These are phyloP conservation scores for Solanum pimpinellifolium DNA, from an alignment of 257 asterid species.

Conservation along the genomic window DNA sequence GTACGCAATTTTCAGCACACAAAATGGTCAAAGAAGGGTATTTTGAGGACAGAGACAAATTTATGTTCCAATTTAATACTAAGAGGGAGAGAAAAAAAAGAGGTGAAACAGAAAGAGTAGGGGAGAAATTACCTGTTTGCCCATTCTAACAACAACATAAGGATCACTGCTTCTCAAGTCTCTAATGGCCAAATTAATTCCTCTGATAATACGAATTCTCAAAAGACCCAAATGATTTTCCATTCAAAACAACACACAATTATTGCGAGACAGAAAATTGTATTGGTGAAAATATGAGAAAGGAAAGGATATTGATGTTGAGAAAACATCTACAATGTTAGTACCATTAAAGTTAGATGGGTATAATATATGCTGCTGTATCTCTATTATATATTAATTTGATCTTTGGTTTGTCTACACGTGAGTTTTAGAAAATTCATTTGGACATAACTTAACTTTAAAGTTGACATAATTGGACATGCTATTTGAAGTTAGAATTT, in stretches of 20 bases:
- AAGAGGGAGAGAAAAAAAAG: not conserved
- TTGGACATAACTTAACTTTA: not conserved
- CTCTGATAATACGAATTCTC: slow-evolving; percentile 10
- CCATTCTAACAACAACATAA: slow-evolving; percentile 36
- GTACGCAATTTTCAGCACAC: not conserved
- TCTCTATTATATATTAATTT: not conserved
- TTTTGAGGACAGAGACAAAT: not conserved
- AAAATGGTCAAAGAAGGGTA: not conserved
- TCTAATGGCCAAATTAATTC: slow-evolving; percentile 14
- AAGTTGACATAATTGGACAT: not conserved
- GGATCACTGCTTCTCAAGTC: slow-evolving; percentile 13
- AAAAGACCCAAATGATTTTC: slow-evolving; percentile 14
- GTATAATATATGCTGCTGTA: not conserved
- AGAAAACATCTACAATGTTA: not conserved
- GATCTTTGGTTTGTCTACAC: not conserved
- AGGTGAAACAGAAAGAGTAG: not conserved
- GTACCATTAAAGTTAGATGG: not conserved
- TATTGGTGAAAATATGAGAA: not conserved
- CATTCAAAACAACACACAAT: not conserved
- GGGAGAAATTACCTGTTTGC: slow-evolving; percentile 42
- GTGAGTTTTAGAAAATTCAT: not conserved
- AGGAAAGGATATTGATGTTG: not conserved
- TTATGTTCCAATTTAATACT: not conserved
- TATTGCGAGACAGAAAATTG: not conserved
- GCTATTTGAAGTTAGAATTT: not conserved